phyloP scores from a whole-genome alignment of 169 alveolate genomes.

The Neospora caninum region DNA sequence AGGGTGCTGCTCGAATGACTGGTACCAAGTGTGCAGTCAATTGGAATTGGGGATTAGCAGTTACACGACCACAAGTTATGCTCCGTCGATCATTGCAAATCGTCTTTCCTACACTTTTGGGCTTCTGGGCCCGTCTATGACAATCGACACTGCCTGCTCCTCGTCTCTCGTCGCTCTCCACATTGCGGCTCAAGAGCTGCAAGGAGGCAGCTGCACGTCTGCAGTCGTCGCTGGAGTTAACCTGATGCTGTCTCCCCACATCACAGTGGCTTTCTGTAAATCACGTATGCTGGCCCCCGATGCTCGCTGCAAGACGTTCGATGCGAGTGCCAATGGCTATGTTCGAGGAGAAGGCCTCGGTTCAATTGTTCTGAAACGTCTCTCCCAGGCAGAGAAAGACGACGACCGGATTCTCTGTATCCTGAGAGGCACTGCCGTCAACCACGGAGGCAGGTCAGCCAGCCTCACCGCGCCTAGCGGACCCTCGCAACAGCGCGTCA shows the following conservation, averaged over 20 bases:
- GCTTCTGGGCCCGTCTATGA: constrained; percentile 80
- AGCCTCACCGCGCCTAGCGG: constrained; percentile 83
- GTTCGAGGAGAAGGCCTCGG: constrained; percentile 83
- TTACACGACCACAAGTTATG: constrained; percentile 79
- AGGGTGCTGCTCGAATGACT: constrained; percentile 81
- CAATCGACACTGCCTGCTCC: constrained; percentile 86
- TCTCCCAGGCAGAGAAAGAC: constrained; percentile 69
- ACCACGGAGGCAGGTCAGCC: constrained; percentile 82
- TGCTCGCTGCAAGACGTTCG: constrained; percentile 82
- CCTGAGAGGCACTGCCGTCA: constrained; percentile 78
- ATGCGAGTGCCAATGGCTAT: constrained; percentile 82
- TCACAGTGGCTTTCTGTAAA: constrained; percentile 82
- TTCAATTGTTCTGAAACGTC: constrained; percentile 71
- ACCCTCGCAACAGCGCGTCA: constrained; percentile 80
- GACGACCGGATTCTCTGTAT: constrained; percentile 68
- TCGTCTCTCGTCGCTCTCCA: constrained; percentile 85
- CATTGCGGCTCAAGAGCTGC: constrained; percentile 75
- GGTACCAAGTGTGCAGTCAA: constrained; percentile 75
- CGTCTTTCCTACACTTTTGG: constrained; percentile 83
- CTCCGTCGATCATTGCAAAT: constrained; percentile 81
- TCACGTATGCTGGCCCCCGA: constrained; percentile 81
- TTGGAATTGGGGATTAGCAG: constrained; percentile 67
- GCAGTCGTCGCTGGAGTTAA: constrained; percentile 82
- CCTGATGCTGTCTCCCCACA: constrained; percentile 82
- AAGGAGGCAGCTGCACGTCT: constrained; percentile 75